These are phyloP conservation scores for Penicillium paxilli DNA, from an alignment of 495 filamentous ascomycete genomes.

Conservation along the genomic window DNA sequence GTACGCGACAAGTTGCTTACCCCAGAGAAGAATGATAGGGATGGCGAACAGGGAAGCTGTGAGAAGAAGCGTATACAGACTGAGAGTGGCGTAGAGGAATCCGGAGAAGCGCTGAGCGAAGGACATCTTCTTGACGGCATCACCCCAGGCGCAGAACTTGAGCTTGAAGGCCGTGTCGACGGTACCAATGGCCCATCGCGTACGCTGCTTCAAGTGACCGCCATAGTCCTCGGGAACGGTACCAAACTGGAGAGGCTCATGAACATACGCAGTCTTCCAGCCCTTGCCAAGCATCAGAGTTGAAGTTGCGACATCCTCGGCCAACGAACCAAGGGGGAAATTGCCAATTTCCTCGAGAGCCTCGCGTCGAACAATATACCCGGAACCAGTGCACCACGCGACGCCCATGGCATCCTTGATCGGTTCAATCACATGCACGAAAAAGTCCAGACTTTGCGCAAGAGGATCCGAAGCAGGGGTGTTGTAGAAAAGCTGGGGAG, in stretches of 20 bases:
- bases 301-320: slow-evolving; percentile 53
- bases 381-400: slow-evolving; percentile 56
- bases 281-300: slow-evolving; percentile 48
- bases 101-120: slow-evolving; percentile 37
- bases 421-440: slow-evolving; percentile 50
- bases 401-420: slow-evolving; percentile 49
- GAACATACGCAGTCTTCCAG: slow-evolving; percentile 52
- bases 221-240: slow-evolving; percentile 49
- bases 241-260: slow-evolving; percentile 53
- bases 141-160: slow-evolving; percentile 45
- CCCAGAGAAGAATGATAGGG: slow-evolving; percentile 46
- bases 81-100: slow-evolving; percentile 47
- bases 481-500: slow-evolving; percentile 58
- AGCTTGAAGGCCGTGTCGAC: slow-evolving; percentile 45
- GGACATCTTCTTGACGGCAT: slow-evolving; percentile 34
- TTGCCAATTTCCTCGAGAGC: slow-evolving; percentile 53
- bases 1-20: slow-evolving; percentile 45
- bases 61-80: slow-evolving; percentile 42
- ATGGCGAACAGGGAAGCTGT: slow-evolving; percentile 44
- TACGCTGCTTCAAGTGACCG: slow-evolving; percentile 53
- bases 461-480: slow-evolving; percentile 51
- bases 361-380: slow-evolving; percentile 48
- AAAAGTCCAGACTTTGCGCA: slow-evolving; percentile 45
- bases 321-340: slow-evolving; percentile 48
- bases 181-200: slow-evolving; percentile 49